A percentile compares a stretch with the other conserved stretches of the same genome.
These are phyloP conservation scores for Podaxis sp. DNA, from an alignment of 768 basidiomycete species.

Conservation along the genomic window DNA sequence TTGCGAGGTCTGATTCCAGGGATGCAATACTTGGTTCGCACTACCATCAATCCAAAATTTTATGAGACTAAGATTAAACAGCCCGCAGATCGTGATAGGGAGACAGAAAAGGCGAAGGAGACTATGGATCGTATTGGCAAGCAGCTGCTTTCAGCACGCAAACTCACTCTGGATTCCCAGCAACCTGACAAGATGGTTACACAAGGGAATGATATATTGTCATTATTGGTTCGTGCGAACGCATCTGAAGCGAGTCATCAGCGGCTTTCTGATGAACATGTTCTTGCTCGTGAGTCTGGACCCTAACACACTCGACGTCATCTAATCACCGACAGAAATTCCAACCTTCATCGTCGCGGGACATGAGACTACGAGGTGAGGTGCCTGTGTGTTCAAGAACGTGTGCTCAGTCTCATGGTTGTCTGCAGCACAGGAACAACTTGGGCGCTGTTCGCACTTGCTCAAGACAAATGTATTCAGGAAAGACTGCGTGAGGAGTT, in stretches of 20 bases:
- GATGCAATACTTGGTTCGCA: slow-evolving; percentile 36
- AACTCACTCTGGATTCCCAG: slow-evolving; percentile 34
- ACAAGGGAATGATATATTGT: slow-evolving; percentile 55
- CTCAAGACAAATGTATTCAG: slow-evolving; percentile 48
- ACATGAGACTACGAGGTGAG: slow-evolving; percentile 48
- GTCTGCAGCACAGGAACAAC: slow-evolving; percentile 39
- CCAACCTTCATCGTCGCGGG: slow-evolving; percentile 63
- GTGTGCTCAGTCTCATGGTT: not conserved
- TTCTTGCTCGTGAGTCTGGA: slow-evolving; percentile 48
- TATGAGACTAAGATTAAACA: slow-evolving; percentile 15
- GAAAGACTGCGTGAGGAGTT: slow-evolving; percentile 59
- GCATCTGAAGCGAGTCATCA: slow-evolving; percentile 56
- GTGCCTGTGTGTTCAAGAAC: not conserved
- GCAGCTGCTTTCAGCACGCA: slow-evolving; percentile 41
- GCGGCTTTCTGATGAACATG: slow-evolving; percentile 60
- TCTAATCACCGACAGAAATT: slow-evolving; percentile 40
- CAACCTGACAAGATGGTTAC: slow-evolving; percentile 29
- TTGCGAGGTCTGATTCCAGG: slow-evolving; percentile 36
- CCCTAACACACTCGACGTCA: not conserved
- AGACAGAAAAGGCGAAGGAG: slow-evolving; percentile 30
- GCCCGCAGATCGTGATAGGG: slow-evolving; percentile 32
- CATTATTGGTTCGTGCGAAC: slow-evolving; percentile 62
- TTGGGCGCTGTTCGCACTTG: slow-evolving; percentile 62
- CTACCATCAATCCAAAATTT: not conserved
- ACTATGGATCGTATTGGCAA: slow-evolving; percentile 52